A percentile compares a stretch with the other conserved stretches of the same genome.
Conservation (phyloP, 2,329 filamentous ascomycete species). For the Talaromyces sp. region DNA sequence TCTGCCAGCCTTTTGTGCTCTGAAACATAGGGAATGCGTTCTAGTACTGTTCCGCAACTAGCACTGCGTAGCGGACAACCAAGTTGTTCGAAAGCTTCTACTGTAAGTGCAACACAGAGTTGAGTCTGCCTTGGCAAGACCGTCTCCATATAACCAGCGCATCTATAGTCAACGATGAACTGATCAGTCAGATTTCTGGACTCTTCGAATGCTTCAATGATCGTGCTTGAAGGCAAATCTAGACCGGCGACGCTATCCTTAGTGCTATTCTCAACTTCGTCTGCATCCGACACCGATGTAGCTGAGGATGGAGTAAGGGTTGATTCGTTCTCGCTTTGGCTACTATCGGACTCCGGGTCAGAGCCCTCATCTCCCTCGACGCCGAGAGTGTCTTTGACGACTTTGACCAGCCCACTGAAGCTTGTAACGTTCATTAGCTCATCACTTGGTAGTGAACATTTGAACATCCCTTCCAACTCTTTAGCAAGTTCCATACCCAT, state of each 20-base stretch:
- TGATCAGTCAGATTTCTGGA: slow-evolving; percentile 22
- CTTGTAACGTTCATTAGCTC: slow-evolving; percentile 26
- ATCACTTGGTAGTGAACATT: slow-evolving; percentile 22
- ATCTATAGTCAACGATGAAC: slow-evolving; percentile 17
- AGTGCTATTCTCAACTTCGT: slow-evolving; percentile 14
- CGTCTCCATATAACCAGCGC: slow-evolving; percentile 17
- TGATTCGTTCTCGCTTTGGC: slow-evolving; percentile 1
- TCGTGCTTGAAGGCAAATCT: slow-evolving; percentile 5
- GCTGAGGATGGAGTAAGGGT: slow-evolving; percentile 6
- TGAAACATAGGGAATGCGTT: slow-evolving; percentile 18
- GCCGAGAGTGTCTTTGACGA: slow-evolving; percentile 4
- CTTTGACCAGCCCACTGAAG: slow-evolving; percentile 6
- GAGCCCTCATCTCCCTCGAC: neutral
- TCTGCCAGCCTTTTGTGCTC: slow-evolving; percentile 22
- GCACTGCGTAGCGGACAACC: slow-evolving; percentile 18
- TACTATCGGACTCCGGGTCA: slow-evolving; percentile 4
- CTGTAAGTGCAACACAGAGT: slow-evolving; percentile 14
- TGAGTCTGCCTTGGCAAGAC: slow-evolving; percentile 19
- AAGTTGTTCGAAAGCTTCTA: slow-evolving; percentile 29
- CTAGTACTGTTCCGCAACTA: slow-evolving; percentile 14
- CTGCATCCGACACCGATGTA: slow-evolving; percentile 18
- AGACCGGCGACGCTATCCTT: neutral
- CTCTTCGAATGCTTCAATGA: slow-evolving; percentile 23
- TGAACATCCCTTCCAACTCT: slow-evolving; percentile 32
- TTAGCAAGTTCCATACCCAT: slow-evolving; percentile 46